phyloP scores from a whole-genome alignment of 768 basidiomycete genomes.

The Dacryopinax primogenitus region DNA sequence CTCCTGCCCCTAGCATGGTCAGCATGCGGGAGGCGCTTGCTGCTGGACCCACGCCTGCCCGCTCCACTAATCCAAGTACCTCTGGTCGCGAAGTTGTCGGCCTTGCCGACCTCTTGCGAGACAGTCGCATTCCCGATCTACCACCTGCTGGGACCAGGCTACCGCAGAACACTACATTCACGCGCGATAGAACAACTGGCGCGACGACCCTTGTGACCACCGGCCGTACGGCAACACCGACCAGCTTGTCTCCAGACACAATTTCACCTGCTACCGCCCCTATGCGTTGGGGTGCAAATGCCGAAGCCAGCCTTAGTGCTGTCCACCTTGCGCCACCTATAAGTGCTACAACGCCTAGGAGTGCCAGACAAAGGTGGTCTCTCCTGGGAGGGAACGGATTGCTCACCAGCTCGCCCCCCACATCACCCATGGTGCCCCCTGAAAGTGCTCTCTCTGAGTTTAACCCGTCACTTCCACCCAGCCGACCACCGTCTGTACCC shows the following conservation, averaged over 20 bases:
- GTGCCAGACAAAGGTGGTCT: neutral
- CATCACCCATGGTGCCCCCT: neutral
- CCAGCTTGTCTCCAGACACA: slow-evolving; percentile 22
- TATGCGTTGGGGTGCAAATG: neutral
- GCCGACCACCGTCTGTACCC: slow-evolving; percentile 10
- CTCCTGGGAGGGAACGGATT: neutral
- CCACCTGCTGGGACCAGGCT: slow-evolving; percentile 49
- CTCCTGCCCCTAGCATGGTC: neutral
- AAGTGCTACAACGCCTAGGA: neutral
- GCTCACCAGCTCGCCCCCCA: neutral
- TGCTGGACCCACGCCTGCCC: neutral
- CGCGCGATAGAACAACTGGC: neutral
- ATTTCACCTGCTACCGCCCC: slow-evolving; percentile 22
- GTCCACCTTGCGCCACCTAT: neutral
- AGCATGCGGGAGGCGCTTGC: neutral
- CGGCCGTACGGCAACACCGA: neutral
- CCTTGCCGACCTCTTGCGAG: slow-evolving; percentile 58
- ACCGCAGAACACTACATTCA: slow-evolving; percentile 42
- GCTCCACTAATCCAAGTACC: neutral
- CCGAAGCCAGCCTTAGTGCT: slow-evolving; percentile 17
- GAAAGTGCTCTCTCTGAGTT: neutral
- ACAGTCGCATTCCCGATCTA: slow-evolving; percentile 63
- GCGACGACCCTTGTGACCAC: neutral
- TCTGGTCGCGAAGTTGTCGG: slow-evolving; percentile 42
- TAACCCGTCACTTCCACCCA: neutral